These are phyloP conservation scores for Coelastrella sp. DNA, from an alignment of 139 green algal species.

Conservation along the genomic window DNA sequence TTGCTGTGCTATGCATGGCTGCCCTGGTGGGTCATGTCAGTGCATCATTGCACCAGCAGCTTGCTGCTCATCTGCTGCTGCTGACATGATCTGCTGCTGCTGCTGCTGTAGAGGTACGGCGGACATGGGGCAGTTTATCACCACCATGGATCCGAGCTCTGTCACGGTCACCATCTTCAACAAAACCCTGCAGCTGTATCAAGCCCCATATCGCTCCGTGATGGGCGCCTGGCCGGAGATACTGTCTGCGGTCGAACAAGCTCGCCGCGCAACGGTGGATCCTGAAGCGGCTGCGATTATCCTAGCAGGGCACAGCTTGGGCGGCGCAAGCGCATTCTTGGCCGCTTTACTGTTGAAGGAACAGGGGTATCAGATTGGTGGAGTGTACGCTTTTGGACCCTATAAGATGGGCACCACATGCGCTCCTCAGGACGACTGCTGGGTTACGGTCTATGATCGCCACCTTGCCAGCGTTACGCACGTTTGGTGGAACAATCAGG, in stretches of 20 bases:
- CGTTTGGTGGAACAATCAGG: slow-evolving; percentile 35
- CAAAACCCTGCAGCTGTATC: slow-evolving; percentile 9
- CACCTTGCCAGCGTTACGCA: neutral
- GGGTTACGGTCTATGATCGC: slow-evolving; percentile 25
- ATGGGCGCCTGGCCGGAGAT: neutral
- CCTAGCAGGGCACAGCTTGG: neutral
- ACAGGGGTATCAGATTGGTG: slow-evolving; percentile 1
- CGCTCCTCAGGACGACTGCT: slow-evolving; percentile 2
- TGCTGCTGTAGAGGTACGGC: slow-evolving; percentile 10
- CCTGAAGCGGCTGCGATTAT: neutral
- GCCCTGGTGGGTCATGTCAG: too few species aligned
- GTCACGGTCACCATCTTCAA: neutral
- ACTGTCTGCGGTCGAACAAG: neutral
- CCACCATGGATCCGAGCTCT: neutral
- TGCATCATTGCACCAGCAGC: neutral
- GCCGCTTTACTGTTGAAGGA: neutral
- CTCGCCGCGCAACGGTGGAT: neutral
- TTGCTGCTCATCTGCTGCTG: neutral
- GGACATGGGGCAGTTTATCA: neutral
- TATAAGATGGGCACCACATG: slow-evolving; percentile 23
- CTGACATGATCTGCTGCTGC: too few species aligned
- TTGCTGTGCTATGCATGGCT: neutral
- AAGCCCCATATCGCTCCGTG: slow-evolving; percentile 16
- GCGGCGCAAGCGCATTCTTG: slow-evolving; percentile 5
- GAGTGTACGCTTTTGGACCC: slow-evolving; percentile 1